Conservation (phyloP, 2,329 filamentous ascomycete genomes). For the Cercospora zeae-maydis region DNA sequence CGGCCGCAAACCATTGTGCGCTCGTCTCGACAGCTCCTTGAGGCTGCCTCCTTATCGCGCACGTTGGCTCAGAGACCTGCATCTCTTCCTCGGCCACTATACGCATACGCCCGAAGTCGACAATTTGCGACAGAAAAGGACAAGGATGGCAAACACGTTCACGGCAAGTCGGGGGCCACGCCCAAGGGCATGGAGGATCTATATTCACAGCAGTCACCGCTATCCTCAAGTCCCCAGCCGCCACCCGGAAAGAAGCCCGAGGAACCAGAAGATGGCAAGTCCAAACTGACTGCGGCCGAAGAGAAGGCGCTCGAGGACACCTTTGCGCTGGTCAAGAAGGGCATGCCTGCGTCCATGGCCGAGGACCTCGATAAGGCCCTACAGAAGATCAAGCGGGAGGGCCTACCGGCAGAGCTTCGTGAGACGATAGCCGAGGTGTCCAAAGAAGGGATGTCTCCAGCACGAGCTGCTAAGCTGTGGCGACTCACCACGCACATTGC, state of each 20-base stretch:
- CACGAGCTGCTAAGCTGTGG: conserved; percentile 61
- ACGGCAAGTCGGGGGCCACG: conserved; percentile 33
- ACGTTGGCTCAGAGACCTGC: conserved; percentile 37
- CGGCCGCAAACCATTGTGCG: conserved; percentile 35
- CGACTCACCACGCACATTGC: conserved; percentile 56
- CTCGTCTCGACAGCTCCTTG: conserved; percentile 35
- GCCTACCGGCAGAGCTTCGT: conserved; percentile 66
- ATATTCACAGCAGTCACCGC: conserved; percentile 43
- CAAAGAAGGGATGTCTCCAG: conserved; percentile 54
- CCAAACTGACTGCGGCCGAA: conserved; percentile 54
- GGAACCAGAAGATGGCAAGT: conserved; percentile 38
- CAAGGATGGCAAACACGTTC: conserved; percentile 29
- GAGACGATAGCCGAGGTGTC: conserved; percentile 58
- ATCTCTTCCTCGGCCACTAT: conserved; percentile 43
- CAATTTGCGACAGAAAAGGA: conserved; percentile 45
- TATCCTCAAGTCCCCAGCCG: conserved; percentile 34
- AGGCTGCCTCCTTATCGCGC: conserved; percentile 35
- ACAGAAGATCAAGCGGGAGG: conserved; percentile 62
- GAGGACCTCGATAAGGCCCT: conserved; percentile 58
- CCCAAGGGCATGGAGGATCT: conserved; percentile 46
- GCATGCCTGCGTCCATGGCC: conserved; percentile 60
- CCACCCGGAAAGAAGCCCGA: conserved; percentile 38
- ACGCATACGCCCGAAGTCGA: conserved; percentile 43
- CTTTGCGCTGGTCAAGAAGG: conserved; percentile 54
- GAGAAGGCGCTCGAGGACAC: conserved; percentile 56